Evolutionary conservation across 352 stramenopile species (phyloP).

Genomic region (Pythium guiyangense): DNA sequence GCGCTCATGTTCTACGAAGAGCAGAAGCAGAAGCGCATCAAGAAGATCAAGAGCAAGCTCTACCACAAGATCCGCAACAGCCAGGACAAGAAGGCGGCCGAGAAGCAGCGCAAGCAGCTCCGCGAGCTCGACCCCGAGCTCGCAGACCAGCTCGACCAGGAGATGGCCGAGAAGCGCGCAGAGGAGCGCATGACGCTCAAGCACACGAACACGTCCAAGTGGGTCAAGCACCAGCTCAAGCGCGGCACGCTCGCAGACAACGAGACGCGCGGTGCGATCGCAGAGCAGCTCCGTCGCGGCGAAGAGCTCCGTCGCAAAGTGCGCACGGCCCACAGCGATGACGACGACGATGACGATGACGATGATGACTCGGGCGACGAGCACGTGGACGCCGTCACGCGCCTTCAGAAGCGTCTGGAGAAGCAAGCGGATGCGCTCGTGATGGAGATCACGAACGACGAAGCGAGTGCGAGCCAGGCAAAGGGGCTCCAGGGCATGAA

Average conservation of each 20-base stretch:
- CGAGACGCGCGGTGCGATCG: conserved; percentile 89
- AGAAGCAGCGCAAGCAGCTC: conserved; percentile 82
- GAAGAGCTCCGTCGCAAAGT: conserved; percentile 95
- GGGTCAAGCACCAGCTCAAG: conserved; percentile 94
- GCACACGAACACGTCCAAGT: conserved; percentile 98
- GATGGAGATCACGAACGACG: conserved; percentile 68
- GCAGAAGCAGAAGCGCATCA: conserved; percentile 96
- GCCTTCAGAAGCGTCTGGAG: conserved; percentile 57
- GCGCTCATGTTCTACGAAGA: conserved; percentile 99
- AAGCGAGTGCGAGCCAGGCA: conserved; percentile 42
- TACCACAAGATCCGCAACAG: conserved; percentile 98
- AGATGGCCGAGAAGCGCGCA: conserved; percentile 89
- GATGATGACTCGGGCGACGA: conserved; percentile 42
- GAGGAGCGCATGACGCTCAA: conserved; percentile 97
- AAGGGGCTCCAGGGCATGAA: conserved; percentile 94
- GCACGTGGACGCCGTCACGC: conserved; percentile 41
- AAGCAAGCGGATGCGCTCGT: conserved; percentile 72
- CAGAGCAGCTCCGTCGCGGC: conserved; percentile 81
- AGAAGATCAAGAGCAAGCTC: conserved; percentile 99
- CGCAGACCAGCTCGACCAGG: conserved; percentile 67
- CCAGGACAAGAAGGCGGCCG: conserved; percentile 82
- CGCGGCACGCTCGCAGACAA: conserved; percentile 91
- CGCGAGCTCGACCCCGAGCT: conserved; percentile 74
- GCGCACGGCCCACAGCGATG: conserved; percentile 60
- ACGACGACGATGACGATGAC: conserved; percentile 42